Conservation (phyloP, 768 basidiomycete genomes). For the Chiua virens region DNA sequence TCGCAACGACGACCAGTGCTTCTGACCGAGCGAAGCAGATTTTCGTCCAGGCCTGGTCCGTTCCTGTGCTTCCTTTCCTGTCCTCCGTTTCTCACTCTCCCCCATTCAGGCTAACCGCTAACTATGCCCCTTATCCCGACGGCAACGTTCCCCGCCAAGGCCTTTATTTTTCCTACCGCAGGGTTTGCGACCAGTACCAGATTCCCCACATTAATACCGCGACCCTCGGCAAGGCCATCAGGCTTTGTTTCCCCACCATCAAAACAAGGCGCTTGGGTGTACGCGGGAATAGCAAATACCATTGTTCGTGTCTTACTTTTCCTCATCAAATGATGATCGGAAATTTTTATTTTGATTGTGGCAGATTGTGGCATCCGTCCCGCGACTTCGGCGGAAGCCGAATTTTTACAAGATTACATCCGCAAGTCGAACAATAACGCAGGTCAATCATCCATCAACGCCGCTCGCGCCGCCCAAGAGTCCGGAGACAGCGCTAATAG, state of each 20-base stretch:
- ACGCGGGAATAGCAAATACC: slow-evolving; percentile 94
- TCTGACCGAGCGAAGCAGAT: slow-evolving; percentile 91
- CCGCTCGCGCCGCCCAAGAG: slow-evolving; percentile 70
- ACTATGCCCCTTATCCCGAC: slow-evolving; percentile 89
- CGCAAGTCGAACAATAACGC: slow-evolving; percentile 88
- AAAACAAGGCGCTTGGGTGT: slow-evolving; percentile 92
- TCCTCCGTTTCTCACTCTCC: slow-evolving; percentile 17
- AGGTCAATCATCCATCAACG: slow-evolving; percentile 71
- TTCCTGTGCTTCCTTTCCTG: slow-evolving; percentile 23
- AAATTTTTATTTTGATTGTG: slow-evolving; percentile 27
- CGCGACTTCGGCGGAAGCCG: slow-evolving; percentile 86
- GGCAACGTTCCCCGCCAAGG: slow-evolving; percentile 94
- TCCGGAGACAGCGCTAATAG: slow-evolving; percentile 59
- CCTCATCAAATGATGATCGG: slow-evolving; percentile 34
- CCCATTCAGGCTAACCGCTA: slow-evolving; percentile 77
- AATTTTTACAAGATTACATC: slow-evolving; percentile 90
- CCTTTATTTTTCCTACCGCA: slow-evolving; percentile 88
- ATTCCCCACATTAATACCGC: slow-evolving; percentile 96
- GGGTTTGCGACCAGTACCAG: slow-evolving; percentile 89
- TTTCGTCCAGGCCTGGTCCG: slow-evolving; percentile 89
- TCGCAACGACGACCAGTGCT: slow-evolving; percentile 87
- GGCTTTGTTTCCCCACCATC: slow-evolving; percentile 91
- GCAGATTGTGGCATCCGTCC: slow-evolving; percentile 90
- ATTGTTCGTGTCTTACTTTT: slow-evolving; percentile 60
- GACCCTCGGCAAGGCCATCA: slow-evolving; percentile 91